Evolutionary conservation across 495 filamentous ascomycete genomes (phyloP).

Genomic region (Trichoderma gamsii): DNA sequence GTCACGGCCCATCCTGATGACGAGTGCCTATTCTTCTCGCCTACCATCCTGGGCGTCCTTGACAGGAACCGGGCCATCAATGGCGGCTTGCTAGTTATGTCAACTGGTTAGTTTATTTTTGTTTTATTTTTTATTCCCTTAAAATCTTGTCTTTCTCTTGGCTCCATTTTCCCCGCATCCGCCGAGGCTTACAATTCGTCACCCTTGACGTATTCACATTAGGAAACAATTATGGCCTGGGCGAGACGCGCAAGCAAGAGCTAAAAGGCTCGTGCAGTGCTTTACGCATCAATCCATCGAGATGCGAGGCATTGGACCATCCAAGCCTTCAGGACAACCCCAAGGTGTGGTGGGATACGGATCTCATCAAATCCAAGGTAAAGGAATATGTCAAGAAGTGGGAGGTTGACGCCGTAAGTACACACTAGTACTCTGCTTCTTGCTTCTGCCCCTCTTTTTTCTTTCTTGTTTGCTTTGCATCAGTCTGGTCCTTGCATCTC

Average conservation of each 20-base stretch:
- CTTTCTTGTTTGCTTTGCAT: neutral
- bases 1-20: constrained; percentile 41
- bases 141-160: neutral
- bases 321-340: constrained; percentile 37
- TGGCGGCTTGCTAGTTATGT: constrained; percentile 35
- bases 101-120: constrained; percentile 29
- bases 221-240: constrained; percentile 41
- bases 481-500: neutral
- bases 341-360: constrained; percentile 37
- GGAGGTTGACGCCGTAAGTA: constrained; percentile 34
- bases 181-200: constrained; percentile 2
- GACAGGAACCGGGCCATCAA: constrained; percentile 27
- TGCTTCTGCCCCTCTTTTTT: neutral
- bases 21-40: constrained; percentile 39
- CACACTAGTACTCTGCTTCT: neutral
- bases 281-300: constrained; percentile 28
- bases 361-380: constrained; percentile 28
- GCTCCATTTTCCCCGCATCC: neutral
- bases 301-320: constrained; percentile 33
- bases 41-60: constrained; percentile 35
- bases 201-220: neutral
- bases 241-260: constrained; percentile 30
- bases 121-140: neutral
- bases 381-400: constrained; percentile 32
- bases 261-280: constrained; percentile 32